A percentile compares a stretch with the other conserved stretches of the same genome.
phyloP scores from a whole-genome alignment of 23 red algal genomes.

The Agarophyton chilense region DNA sequence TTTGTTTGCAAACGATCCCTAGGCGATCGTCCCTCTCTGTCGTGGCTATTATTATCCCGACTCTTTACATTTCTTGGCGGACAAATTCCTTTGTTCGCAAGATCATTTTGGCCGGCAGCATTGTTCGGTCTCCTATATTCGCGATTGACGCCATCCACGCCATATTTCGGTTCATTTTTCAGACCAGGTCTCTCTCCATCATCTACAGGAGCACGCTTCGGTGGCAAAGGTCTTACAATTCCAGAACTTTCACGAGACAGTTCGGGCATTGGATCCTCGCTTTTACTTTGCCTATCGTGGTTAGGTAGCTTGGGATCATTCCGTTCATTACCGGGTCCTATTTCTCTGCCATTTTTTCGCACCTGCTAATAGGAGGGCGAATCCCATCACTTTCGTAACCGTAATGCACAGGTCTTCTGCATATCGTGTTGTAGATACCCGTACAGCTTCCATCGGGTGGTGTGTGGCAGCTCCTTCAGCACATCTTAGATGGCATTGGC shows the following conservation, averaged over 20 bases:
- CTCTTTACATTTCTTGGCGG: background rate
- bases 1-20: background rate
- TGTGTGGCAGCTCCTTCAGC: slow-evolving; percentile 39
- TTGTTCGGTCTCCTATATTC: background rate
- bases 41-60: background rate
- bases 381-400: background rate
- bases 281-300: background rate
- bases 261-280: background rate
- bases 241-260: background rate
- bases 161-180: background rate
- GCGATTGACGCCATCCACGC: background rate
- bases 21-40: slow-evolving; percentile 8
- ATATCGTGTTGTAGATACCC: slow-evolving; percentile 45
- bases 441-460: slow-evolving; percentile 59
- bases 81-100: too few relatives aligned
- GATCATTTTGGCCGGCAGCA: too few relatives aligned
- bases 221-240: background rate
- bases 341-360: background rate
- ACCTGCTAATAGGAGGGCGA: background rate
- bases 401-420: too few relatives aligned
- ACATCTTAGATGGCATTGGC: slow-evolving; percentile 52
- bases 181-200: background rate
- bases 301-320: background rate
- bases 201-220: background rate
- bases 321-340: background rate